Percentiles rank a stretch among this genome's conserved stretches.
phyloP scores from a whole-genome alignment of 1,139 yeast species.

The Blastobotrys serpentis region DNA sequence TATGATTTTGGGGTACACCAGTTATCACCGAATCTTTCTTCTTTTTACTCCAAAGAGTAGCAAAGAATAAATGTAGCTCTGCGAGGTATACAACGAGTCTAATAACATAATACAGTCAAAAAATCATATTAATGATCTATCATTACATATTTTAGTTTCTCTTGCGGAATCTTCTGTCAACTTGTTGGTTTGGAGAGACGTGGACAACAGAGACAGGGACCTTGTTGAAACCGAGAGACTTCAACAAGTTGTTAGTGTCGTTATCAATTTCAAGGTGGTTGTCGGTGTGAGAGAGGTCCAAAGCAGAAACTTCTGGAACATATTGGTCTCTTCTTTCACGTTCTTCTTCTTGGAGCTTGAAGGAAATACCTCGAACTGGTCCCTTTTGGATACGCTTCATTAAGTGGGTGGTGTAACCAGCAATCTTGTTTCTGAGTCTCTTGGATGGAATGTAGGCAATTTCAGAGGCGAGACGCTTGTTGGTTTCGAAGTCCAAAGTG shows the following conservation, averaged over 20 bases:
- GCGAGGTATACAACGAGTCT: too few relatives aligned
- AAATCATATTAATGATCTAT: slow-evolving; percentile 9
- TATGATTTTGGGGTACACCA: too few relatives aligned
- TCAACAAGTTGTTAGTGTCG: slow-evolving; percentile 96
- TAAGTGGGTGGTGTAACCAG: slow-evolving; percentile 99
- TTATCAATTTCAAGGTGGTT: slow-evolving; percentile 97
- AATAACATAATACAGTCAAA: too few relatives aligned
- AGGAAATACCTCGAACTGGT: slow-evolving; percentile 99
- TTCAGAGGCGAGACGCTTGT: slow-evolving; percentile 99
- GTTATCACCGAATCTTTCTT: too few relatives aligned
- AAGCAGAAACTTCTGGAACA: slow-evolving; percentile 99
- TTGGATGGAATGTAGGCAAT: slow-evolving; percentile 99
- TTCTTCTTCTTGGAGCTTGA: slow-evolving; percentile 99
- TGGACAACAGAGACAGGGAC: slow-evolving; percentile 88
- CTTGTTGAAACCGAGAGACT: slow-evolving; percentile 88
- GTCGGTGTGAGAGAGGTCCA: slow-evolving; percentile 95
- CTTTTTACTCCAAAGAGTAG: too few relatives aligned
- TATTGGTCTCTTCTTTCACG: slow-evolving; percentile 99
- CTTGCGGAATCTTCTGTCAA: slow-evolving; percentile 93
- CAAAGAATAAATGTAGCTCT: too few relatives aligned
- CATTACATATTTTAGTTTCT: slow-evolving; percentile 58
- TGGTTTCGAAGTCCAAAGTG: slow-evolving; percentile 99
- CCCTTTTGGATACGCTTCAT: slow-evolving; percentile 99
- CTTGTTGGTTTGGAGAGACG: slow-evolving; percentile 89
- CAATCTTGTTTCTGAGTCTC: slow-evolving; percentile 99